Conservation (phyloP, 805 yeast species). For the Kuraishia cidri region DNA sequence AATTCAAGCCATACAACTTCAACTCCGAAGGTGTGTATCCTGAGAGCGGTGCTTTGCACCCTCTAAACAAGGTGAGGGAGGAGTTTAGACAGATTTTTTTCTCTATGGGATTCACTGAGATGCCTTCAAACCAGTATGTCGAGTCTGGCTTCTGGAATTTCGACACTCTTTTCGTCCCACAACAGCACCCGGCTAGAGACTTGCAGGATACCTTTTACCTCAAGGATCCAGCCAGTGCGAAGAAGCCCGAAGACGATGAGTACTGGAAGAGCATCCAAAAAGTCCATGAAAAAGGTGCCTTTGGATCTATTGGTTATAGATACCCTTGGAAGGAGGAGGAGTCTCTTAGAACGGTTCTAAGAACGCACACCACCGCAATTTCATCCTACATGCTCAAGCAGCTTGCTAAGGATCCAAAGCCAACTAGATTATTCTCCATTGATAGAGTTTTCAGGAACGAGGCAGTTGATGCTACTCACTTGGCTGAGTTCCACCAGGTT, state of each 20-base stretch:
- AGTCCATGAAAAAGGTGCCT: slow-evolving; percentile 86
- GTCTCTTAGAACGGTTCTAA: slow-evolving; percentile 81
- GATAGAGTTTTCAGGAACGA: slow-evolving; percentile 99
- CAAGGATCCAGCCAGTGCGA: slow-evolving; percentile 83
- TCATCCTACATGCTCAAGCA: slow-evolving; percentile 82
- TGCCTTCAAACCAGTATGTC: slow-evolving; percentile 98
- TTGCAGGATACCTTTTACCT: slow-evolving; percentile 97
- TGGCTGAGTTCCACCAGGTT: slow-evolving; percentile 98
- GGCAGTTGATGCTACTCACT: slow-evolving; percentile 98
- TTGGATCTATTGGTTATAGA: slow-evolving; percentile 95
- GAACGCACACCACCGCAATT: slow-evolving; percentile 97
- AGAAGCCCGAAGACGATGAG: slow-evolving; percentile 70
- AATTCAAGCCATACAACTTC: slow-evolving; percentile 94
- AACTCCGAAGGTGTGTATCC: slow-evolving; percentile 89
- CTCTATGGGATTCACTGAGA: slow-evolving; percentile 96
- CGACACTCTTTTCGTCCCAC: slow-evolving; percentile 94
- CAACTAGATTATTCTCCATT: slow-evolving; percentile 87
- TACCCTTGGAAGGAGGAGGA: slow-evolving; percentile 95
- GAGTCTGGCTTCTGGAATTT: slow-evolving; percentile 99
- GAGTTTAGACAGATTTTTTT: slow-evolving; percentile 97
- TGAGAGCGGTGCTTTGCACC: slow-evolving; percentile 89
- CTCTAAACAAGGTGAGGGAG: slow-evolving; percentile 92
- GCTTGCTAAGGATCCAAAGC: slow-evolving; percentile 82
- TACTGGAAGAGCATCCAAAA: slow-evolving; percentile 72
- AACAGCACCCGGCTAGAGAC: slow-evolving; percentile 99